Percentiles rank a stretch among this genome's conserved stretches.
Evolutionary conservation across 2,329 filamentous ascomycete species (phyloP).

Genomic region (Aspergillus caelatus): DNA sequence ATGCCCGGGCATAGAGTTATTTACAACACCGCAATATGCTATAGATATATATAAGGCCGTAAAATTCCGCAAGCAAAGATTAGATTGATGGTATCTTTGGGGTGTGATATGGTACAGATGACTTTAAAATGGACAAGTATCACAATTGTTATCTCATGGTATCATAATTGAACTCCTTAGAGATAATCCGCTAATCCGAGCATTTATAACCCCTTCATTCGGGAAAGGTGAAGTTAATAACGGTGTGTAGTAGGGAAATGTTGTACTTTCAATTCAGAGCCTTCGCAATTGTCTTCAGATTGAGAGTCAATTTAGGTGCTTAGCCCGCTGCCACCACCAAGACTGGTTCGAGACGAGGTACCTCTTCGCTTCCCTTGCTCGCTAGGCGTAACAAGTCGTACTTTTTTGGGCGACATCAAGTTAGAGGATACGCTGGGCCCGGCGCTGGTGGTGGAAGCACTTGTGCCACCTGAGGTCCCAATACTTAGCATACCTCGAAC

Average conservation of each 20-base stretch:
- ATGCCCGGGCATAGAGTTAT: neutral
- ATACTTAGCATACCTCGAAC: constrained; percentile 47
- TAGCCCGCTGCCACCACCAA: constrained; percentile 19
- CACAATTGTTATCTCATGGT: neutral
- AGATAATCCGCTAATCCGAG: neutral
- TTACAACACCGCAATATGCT: neutral
- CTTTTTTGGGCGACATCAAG: constrained; percentile 47
- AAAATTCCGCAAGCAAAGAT: neutral
- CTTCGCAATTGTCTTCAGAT: neutral
- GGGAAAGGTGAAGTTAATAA: neutral
- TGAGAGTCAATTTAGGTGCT: constrained; percentile 3
- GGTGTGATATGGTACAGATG: neutral
- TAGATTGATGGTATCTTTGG: neutral
- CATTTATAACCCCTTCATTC: neutral
- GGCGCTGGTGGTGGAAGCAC: constrained; percentile 24
- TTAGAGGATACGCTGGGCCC: constrained; percentile 33
- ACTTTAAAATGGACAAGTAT: neutral
- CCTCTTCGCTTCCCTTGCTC: constrained; percentile 40
- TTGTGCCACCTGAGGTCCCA: constrained; percentile 28
- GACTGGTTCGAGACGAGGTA: constrained; percentile 24
- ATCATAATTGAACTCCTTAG: neutral
- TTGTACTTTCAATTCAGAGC: neutral
- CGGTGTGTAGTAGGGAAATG: neutral
- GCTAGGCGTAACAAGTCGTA: constrained; percentile 47
- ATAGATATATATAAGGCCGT: neutral